phyloP scores from a whole-genome alignment of 345 rosid species.

The Cochlearia excelsa region DNA sequence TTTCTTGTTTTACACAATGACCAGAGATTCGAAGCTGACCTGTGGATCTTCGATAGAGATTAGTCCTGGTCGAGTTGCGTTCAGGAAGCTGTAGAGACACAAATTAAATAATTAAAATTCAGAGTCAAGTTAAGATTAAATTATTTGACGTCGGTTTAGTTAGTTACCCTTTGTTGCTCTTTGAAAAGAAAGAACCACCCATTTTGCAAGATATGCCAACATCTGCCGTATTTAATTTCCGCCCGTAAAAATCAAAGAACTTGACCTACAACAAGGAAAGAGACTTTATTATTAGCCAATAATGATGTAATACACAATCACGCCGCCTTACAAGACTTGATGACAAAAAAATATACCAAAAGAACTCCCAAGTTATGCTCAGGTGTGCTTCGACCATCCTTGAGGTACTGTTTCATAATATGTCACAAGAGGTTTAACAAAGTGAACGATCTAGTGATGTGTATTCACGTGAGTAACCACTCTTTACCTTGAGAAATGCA shows the following conservation, averaged over 20 bases:
- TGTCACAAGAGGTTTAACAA: neutral
- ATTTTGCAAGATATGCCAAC: slow-evolving; percentile 86
- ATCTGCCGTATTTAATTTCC: slow-evolving; percentile 65
- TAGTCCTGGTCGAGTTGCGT: slow-evolving; percentile 56
- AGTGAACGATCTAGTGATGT: neutral
- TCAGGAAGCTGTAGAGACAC: slow-evolving; percentile 50
- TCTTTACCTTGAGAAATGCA: slow-evolving; percentile 67
- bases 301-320: too few species aligned
- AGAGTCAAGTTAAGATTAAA: neutral
- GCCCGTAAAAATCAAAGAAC: slow-evolving; percentile 87
- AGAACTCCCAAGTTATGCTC: slow-evolving; percentile 86
- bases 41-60: slow-evolving; percentile 95
- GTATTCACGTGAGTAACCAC: slow-evolving; percentile 5
- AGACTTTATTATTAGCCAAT: too few species aligned
- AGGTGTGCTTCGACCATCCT: slow-evolving; percentile 44
- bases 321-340: too few species aligned
- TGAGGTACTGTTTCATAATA: slow-evolving; percentile 52
- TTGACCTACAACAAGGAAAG: slow-evolving; percentile 50
- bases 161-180: slow-evolving; percentile 69
- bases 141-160: slow-evolving; percentile 7
- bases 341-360: slow-evolving; percentile 51
- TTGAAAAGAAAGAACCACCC: slow-evolving; percentile 62
- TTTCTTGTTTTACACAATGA: slow-evolving; percentile 1
- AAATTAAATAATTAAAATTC: neutral
- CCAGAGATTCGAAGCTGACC: slow-evolving; percentile 40